These are phyloP conservation scores for Bipolaris oryzae DNA, from an alignment of 2,329 filamentous ascomycete species.

Conservation along the genomic window DNA sequence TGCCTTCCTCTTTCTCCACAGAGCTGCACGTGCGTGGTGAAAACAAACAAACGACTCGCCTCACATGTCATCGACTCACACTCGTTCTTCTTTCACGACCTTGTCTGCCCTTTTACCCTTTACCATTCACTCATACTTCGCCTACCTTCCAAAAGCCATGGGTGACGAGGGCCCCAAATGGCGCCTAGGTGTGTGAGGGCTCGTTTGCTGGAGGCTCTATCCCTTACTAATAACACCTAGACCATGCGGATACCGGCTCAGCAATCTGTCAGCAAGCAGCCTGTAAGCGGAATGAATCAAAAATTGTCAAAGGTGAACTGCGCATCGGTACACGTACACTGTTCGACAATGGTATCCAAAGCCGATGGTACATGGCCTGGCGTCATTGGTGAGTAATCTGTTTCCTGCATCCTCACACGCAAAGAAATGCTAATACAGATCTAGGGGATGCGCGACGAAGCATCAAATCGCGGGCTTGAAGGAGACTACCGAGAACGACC, in stretches of 20 bases:
- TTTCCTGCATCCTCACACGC: background rate
- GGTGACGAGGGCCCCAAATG: slow-evolving; percentile 21
- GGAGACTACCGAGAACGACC: slow-evolving; percentile 61
- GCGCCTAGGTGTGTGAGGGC: slow-evolving; percentile 15
- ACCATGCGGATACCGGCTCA: slow-evolving; percentile 14
- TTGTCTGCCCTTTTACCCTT: too few relatives aligned
- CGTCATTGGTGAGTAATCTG: slow-evolving; percentile 75
- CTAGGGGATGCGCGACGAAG: slow-evolving; percentile 87
- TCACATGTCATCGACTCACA: background rate
- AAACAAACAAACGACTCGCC: background rate
- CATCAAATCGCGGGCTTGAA: slow-evolving; percentile 69
- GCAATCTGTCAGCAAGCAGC: slow-evolving; percentile 66
- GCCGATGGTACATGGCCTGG: slow-evolving; percentile 67
- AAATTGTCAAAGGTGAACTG: slow-evolving; percentile 75
- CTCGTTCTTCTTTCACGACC: background rate
- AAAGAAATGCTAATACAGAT: background rate
- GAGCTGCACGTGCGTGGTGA: background rate
- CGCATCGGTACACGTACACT: slow-evolving; percentile 69
- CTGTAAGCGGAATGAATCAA: slow-evolving; percentile 68
- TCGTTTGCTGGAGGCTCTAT: background rate
- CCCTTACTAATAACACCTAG: slow-evolving; percentile 1
- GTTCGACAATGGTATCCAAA: slow-evolving; percentile 63
- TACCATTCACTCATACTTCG: too few relatives aligned
- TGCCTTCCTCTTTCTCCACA: slow-evolving; percentile 5
- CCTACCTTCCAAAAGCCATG: background rate